Evolutionary conservation across 2,329 filamentous ascomycete genomes (phyloP), one percentile per base, ranked within the genome.

Genomic region (Lomentospora prolificans): DNA sequence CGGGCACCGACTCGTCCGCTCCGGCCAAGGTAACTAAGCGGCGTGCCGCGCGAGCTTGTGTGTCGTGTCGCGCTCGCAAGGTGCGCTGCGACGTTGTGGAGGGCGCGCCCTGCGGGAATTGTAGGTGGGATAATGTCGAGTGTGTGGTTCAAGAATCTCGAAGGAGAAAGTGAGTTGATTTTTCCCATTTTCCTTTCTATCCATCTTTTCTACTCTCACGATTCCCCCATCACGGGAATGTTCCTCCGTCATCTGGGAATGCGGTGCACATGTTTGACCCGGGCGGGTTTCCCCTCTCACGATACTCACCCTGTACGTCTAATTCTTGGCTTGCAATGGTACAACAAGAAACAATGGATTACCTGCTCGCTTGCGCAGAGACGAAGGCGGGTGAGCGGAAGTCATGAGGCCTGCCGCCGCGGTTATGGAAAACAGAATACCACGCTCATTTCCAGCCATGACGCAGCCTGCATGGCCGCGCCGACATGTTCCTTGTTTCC

Each of bases 51-150:
- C 88, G 92, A 63, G 91, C 91, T 17, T 96, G 91, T 69, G 89
- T 90, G 60, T 90, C 87, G 63, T 96, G 91, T 71, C 82, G 91
- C 64, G 85, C 87, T 57, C 84, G 91, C 66, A 96, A 96, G 69
- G 91, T 96, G 44, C 83, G 91, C 57, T 96, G 91, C 74, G 91
- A 96, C 73, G 90, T 96, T 57, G 90, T 94, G 58, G 90, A 95
- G 69, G 86, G 87, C 51, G 86, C 86, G 46, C 90, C 90, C 1
- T 95, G 90, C 69, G 90, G 88, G 56, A 95, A 95, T 70, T 95
- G 90, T 72, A 79, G 88, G 60, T 81, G 87, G 73, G 87, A 90
- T 69, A 84, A 87, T 66, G 85, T 90, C 57, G 84, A 89, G 67
- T 90, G 87, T 70, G 76, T 86, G 56, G 83, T 89, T 24, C 85